These are phyloP conservation scores for Aspergillus versicolor DNA, from an alignment of 2,329 filamentous ascomycete species.

Conservation along the genomic window DNA sequence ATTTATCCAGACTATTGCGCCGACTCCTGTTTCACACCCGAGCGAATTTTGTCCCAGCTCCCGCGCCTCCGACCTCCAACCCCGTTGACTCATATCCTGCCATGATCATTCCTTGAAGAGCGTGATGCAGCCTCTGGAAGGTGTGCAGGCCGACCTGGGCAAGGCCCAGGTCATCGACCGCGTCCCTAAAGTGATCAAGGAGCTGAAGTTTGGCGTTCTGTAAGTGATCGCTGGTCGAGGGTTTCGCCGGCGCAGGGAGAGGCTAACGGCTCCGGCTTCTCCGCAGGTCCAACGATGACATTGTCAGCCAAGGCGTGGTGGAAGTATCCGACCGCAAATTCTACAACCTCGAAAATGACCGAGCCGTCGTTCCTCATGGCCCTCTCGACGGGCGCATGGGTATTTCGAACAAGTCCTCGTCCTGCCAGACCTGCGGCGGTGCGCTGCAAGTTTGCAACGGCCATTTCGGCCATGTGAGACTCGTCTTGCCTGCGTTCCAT, in stretches of 20 bases:
- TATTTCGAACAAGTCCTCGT: constrained; percentile 78
- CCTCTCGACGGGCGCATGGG: constrained; percentile 86
- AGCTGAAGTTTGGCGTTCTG: constrained; percentile 92
- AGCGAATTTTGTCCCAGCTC: constrained; percentile 5
- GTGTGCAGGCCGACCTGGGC: constrained; percentile 48
- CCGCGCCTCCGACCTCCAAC: constrained; percentile 6
- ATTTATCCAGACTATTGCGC: background rate
- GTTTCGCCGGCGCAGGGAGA: background rate
- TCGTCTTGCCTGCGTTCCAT: constrained; percentile 90
- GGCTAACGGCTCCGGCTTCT: constrained; percentile 3
- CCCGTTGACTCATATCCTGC: constrained; percentile 27
- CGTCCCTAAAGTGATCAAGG: constrained; percentile 86
- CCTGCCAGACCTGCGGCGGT: constrained; percentile 80
- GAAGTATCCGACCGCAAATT: constrained; percentile 92
- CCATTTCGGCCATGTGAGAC: constrained; percentile 89
- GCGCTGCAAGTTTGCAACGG: constrained; percentile 82
- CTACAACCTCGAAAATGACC: constrained; percentile 82
- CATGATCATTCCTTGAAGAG: constrained; percentile 38
- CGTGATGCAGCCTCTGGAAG: constrained; percentile 43
- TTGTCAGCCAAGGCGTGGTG: constrained; percentile 90
- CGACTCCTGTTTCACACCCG: background rate
- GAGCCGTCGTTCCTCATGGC: constrained; percentile 75
- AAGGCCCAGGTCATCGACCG: constrained; percentile 91
- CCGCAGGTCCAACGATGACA: constrained; percentile 80
- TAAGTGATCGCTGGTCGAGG: constrained; percentile 44